A percentile compares a stretch with the other conserved stretches of the same genome.
phyloP scores from a whole-genome alignment of 2,329 filamentous ascomycete genomes.

The Onygenales sp. region DNA sequence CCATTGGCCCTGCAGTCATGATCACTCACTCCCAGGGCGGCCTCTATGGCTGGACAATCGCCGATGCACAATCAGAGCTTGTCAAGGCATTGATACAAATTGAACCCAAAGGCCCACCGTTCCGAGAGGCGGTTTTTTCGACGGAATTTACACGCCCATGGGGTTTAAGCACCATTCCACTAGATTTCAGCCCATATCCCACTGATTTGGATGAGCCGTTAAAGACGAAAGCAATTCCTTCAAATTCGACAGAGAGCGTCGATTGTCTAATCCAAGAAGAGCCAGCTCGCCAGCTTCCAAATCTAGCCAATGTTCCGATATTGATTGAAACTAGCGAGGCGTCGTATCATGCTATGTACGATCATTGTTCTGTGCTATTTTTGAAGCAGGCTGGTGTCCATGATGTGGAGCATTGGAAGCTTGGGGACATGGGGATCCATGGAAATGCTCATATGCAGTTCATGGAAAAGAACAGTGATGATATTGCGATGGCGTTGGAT shows the following conservation, averaged over 20 bases:
- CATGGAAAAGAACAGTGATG: conserved; percentile 43
- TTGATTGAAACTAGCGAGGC: conserved; percentile 43
- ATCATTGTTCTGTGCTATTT: conserved; percentile 45
- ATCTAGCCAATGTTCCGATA: conserved; percentile 40
- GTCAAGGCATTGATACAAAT: conserved; percentile 41
- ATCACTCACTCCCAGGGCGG: conserved; percentile 43
- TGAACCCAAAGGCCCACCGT: conserved; percentile 46
- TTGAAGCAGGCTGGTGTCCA: conserved; percentile 42
- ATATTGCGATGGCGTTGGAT: conserved; percentile 31
- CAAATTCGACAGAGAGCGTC: conserved; percentile 16
- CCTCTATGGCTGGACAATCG: conserved; percentile 38
- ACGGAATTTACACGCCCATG: conserved; percentile 28
- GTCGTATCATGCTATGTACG: conserved; percentile 43
- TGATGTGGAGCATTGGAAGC: conserved; percentile 32
- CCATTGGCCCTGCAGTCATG: conserved; percentile 34
- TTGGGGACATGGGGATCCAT: conserved; percentile 33
- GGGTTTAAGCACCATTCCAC: conserved; percentile 41
- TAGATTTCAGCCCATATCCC: conserved; percentile 26
- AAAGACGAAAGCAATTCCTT: conserved; percentile 11
- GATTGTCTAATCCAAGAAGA: conserved; percentile 30
- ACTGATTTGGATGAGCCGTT: neutral
- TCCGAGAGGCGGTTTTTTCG: conserved; percentile 33
- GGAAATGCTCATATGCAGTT: conserved; percentile 50
- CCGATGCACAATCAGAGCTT: conserved; percentile 38
- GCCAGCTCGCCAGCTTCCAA: conserved; percentile 36